Evolutionary conservation across 1,284 basidiomycete species (phyloP).

Genomic region (Schizophyllum amplum): DNA sequence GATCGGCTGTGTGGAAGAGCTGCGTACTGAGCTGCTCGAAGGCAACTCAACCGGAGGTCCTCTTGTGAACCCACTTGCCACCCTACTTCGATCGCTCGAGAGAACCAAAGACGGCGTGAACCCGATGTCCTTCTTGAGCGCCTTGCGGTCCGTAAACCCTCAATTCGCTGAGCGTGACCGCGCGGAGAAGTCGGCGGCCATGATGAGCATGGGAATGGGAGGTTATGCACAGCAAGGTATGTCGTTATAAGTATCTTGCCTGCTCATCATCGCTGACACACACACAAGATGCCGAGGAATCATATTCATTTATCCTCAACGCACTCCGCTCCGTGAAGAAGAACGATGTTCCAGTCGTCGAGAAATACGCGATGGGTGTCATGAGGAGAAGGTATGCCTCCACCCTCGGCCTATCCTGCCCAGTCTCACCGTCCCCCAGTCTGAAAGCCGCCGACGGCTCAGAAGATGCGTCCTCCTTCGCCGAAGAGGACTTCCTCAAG

Average conservation of each 20-base stretch:
- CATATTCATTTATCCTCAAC: constrained; percentile 81
- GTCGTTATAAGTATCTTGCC: no score
- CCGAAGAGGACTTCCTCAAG: constrained; percentile 76
- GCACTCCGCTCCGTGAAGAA: constrained; percentile 47
- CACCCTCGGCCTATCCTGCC: constrained; percentile 1
- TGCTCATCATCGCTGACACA: no score
- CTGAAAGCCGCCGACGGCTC: constrained; percentile 75
- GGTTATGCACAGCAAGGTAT: constrained; percentile 85
- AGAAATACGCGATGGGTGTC: constrained; percentile 80
- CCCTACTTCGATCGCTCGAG: neutral
- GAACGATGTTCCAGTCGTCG: constrained; percentile 54
- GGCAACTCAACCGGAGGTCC: neutral
- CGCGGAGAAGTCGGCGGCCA: constrained; percentile 10
- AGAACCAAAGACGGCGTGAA: constrained; percentile 70
- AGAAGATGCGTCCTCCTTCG: constrained; percentile 63
- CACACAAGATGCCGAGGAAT: constrained; percentile 86
- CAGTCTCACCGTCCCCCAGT: constrained; percentile 28
- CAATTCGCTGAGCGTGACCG: constrained; percentile 83
- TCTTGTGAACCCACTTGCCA: neutral
- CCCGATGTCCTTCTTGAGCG: constrained; percentile 64
- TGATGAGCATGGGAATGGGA: constrained; percentile 26
- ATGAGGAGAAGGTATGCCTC: constrained; percentile 72
- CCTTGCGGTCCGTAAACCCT: constrained; percentile 75
- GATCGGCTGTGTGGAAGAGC: constrained; percentile 83
- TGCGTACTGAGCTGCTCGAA: constrained; percentile 56